Evolutionary conservation across 176 grass and related monocot genomes (phyloP).

Genomic region (Eragrostis nindensis): DNA sequence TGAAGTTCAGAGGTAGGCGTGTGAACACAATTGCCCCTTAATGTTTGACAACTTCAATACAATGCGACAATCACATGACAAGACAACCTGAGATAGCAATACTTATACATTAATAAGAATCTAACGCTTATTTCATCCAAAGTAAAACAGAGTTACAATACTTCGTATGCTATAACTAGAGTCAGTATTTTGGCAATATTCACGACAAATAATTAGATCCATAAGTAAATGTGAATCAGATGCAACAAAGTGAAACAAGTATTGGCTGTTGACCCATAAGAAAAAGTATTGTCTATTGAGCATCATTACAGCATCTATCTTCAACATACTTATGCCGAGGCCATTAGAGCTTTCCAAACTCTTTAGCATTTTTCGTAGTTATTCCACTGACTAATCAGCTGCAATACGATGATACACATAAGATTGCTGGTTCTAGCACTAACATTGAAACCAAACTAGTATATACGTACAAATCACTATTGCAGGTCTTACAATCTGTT

Average conservation of each 20-base stretch:
- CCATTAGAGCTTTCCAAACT: too few relatives aligned
- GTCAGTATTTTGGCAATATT: not conserved
- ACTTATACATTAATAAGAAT: not conserved
- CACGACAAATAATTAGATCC: not conserved
- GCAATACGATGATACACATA: slow-evolving; percentile 5
- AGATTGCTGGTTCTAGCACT: slow-evolving; percentile 1
- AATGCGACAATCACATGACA: not conserved
- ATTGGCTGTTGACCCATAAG: not conserved
- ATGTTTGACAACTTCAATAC: not conserved
- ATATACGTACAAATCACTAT: not conserved
- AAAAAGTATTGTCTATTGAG: not conserved
- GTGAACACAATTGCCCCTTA: too few relatives aligned
- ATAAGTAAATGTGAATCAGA: not conserved
- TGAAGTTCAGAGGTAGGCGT: too few relatives aligned
- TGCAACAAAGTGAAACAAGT: not conserved
- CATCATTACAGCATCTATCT: slow-evolving; percentile 1
- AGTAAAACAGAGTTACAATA: not conserved
- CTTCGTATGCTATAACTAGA: not conserved
- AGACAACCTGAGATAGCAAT: not conserved
- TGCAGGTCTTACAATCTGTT: not conserved
- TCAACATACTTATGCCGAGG: not conserved
- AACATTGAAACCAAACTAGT: not conserved
- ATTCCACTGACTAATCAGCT: too few relatives aligned
- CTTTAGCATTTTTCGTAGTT: too few relatives aligned
- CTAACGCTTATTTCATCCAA: not conserved